A percentile compares a stretch with the other conserved stretches of the same genome.
Conservation (phyloP, 129 eudicot species). For the Flaveria brownii region DNA sequence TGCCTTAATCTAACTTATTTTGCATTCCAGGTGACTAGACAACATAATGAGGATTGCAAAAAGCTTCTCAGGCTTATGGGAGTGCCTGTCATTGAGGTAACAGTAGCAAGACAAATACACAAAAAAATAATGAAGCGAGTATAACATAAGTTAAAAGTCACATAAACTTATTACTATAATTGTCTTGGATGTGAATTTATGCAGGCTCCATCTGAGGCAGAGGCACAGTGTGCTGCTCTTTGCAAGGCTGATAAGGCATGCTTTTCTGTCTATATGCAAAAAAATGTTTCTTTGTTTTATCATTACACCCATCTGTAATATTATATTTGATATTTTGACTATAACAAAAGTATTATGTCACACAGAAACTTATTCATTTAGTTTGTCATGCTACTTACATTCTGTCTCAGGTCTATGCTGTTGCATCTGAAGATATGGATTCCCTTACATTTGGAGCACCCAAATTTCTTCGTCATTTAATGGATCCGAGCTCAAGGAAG, state of each 20-base stretch:
- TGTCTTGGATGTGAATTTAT: constrained; percentile 11
- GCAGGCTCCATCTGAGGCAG: constrained; percentile 99
- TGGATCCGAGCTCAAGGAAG: constrained; percentile 93
- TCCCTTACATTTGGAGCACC: constrained; percentile 98
- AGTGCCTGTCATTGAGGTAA: constrained; percentile 91
- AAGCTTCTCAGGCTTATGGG: constrained; percentile 88
- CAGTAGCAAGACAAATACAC: background rate
- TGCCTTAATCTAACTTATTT: background rate
- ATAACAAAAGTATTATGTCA: background rate
- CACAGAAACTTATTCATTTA: background rate
- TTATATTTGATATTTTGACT: background rate
- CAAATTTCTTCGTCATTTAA: constrained; percentile 89
- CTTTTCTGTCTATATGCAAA: background rate
- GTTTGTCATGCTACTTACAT: background rate
- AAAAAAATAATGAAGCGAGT: background rate
- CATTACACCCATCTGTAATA: background rate
- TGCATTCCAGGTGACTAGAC: constrained; percentile 66
- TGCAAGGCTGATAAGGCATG: constrained; percentile 86
- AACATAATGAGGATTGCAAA: constrained; percentile 91
- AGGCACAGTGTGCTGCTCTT: constrained; percentile 98
- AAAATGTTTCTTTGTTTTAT: background rate
- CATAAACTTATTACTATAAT: background rate
- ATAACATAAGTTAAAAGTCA: background rate
- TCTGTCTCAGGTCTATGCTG: constrained; percentile 75
- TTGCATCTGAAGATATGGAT: constrained; percentile 99